A percentile compares a stretch with the other conserved stretches of the same genome.
Evolutionary conservation across 2,329 filamentous ascomycete genomes (phyloP).

Genomic region (Phialophora expanda): DNA sequence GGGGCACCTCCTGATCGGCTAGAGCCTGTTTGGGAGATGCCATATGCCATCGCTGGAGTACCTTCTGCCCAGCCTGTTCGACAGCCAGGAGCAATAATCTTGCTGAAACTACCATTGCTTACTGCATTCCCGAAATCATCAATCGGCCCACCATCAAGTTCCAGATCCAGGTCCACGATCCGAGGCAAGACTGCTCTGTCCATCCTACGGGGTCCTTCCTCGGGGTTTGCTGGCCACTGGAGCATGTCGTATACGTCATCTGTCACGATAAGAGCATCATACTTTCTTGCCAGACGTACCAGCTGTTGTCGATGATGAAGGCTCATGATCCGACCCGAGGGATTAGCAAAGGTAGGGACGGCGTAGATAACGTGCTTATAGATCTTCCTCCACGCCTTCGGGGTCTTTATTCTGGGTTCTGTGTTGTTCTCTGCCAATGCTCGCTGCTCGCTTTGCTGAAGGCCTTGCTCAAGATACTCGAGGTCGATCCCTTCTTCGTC

Average conservation of each 20-base stretch:
- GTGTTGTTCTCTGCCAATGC: slow-evolving; percentile 48
- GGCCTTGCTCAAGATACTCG: slow-evolving; percentile 59
- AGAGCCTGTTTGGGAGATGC: slow-evolving; percentile 64
- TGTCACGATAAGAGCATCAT: slow-evolving; percentile 80
- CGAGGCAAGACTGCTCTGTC: slow-evolving; percentile 65
- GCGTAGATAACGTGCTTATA: slow-evolving; percentile 89
- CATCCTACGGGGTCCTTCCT: slow-evolving; percentile 33
- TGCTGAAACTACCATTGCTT: slow-evolving; percentile 89
- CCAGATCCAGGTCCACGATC: slow-evolving; percentile 77
- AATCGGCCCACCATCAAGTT: slow-evolving; percentile 64
- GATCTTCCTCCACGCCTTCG: slow-evolving; percentile 69
- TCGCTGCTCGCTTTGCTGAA: slow-evolving; percentile 57
- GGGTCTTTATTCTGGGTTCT: slow-evolving; percentile 61
- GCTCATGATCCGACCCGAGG: slow-evolving; percentile 81
- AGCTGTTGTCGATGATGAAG: slow-evolving; percentile 69
- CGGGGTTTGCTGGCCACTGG: slow-evolving; percentile 67
- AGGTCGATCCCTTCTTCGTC: slow-evolving; percentile 79
- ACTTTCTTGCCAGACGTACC: slow-evolving; percentile 75
- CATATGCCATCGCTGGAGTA: slow-evolving; percentile 64
- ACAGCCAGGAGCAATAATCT: slow-evolving; percentile 79
- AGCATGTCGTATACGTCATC: slow-evolving; percentile 97
- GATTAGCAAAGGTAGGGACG: slow-evolving; percentile 88
- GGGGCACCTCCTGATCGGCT: slow-evolving; percentile 65
- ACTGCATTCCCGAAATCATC: slow-evolving; percentile 77
- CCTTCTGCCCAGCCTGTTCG: slow-evolving; percentile 89